These are phyloP conservation scores for Bacterosira constricta DNA, from an alignment of 108 stramenopile genomes.

Conservation along the genomic window DNA sequence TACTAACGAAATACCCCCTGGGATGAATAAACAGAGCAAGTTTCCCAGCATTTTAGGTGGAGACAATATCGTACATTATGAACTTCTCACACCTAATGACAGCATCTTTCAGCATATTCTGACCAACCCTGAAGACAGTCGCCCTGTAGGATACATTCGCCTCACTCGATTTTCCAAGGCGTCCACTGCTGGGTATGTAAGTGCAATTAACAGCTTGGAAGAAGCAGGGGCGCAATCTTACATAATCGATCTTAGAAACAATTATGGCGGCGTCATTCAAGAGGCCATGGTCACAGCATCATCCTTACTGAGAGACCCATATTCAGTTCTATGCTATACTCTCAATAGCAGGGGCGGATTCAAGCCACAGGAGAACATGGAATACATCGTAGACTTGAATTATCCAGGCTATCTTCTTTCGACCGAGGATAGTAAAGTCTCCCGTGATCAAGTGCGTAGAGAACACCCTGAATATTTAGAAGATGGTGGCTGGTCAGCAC, in stretches of 20 bases:
- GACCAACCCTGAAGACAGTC: slow-evolving; percentile 8
- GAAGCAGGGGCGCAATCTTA: slow-evolving; percentile 76
- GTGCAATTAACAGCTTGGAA: slow-evolving; percentile 69
- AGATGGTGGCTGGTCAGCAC: slow-evolving; percentile 62
- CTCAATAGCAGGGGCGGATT: slow-evolving; percentile 80
- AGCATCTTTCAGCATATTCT: slow-evolving; percentile 57
- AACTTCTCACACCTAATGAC: slow-evolving; percentile 56
- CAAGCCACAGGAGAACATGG: slow-evolving; percentile 79
- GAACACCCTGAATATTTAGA: slow-evolving; percentile 73
- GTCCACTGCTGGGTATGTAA: slow-evolving; percentile 65
- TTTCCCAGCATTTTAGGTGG: slow-evolving; percentile 53
- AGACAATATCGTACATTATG: slow-evolving; percentile 71
- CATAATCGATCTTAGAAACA: slow-evolving; percentile 82
- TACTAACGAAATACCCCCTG: background rate
- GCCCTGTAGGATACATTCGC: slow-evolving; percentile 78
- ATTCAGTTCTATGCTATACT: slow-evolving; percentile 78
- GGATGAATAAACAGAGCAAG: background rate
- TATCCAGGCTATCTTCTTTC: slow-evolving; percentile 86
- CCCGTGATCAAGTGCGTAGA: slow-evolving; percentile 61
- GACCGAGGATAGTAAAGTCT: slow-evolving; percentile 47
- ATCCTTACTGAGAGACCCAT: slow-evolving; percentile 73
- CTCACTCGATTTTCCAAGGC: slow-evolving; percentile 79
- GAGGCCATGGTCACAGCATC: slow-evolving; percentile 88
- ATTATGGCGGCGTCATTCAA: slow-evolving; percentile 86
- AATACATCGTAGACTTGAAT: slow-evolving; percentile 70